Evolutionary conservation across 2,329 filamentous ascomycete species (phyloP).

Genomic region (Bipolaris bicolor): DNA sequence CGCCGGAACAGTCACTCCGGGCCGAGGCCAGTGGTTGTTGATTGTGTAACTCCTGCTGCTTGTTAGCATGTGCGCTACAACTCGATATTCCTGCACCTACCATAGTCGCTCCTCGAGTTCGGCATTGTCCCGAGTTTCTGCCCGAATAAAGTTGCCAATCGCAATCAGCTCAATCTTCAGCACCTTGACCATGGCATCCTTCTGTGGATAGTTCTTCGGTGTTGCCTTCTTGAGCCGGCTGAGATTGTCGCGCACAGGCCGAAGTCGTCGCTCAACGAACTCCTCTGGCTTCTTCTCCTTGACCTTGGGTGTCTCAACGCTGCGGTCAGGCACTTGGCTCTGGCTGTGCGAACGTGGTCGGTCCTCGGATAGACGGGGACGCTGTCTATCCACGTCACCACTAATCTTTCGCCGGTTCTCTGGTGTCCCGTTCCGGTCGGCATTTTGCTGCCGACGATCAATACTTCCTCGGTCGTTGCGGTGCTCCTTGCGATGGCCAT

Average conservation of each 20-base stretch:
- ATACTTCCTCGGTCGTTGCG: slow-evolving; percentile 43
- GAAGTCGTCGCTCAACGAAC: slow-evolving; percentile 60
- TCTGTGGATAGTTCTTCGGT: slow-evolving; percentile 66
- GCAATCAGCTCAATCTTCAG: slow-evolving; percentile 66
- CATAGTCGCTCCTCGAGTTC: slow-evolving; percentile 59
- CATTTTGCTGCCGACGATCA: slow-evolving; percentile 47
- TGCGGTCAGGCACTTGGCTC: slow-evolving; percentile 52
- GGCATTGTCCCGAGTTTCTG: slow-evolving; percentile 51
- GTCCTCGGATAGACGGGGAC: slow-evolving; percentile 56
- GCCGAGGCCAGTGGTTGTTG: slow-evolving; percentile 48
- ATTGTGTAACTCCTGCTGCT: slow-evolving; percentile 43
- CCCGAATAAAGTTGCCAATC: slow-evolving; percentile 68
- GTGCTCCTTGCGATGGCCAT: slow-evolving; percentile 47
- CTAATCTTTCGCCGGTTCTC: slow-evolving; percentile 53
- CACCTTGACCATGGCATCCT: slow-evolving; percentile 66
- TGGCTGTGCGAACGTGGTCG: slow-evolving; percentile 51
- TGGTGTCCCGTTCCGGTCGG: slow-evolving; percentile 50
- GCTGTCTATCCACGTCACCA: slow-evolving; percentile 49
- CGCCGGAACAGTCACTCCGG: slow-evolving; percentile 36
- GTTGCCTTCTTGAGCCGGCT: slow-evolving; percentile 66
- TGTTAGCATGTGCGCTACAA: slow-evolving; percentile 24
- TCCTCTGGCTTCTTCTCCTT: slow-evolving; percentile 51
- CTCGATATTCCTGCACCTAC: slow-evolving; percentile 44
- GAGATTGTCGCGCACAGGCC: slow-evolving; percentile 66
- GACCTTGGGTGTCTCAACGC: slow-evolving; percentile 36